Percentiles rank a stretch among this genome's conserved stretches.
phyloP scores from a whole-genome alignment of 202 grass and related monocot genomes.

The Eragrostis tef region DNA sequence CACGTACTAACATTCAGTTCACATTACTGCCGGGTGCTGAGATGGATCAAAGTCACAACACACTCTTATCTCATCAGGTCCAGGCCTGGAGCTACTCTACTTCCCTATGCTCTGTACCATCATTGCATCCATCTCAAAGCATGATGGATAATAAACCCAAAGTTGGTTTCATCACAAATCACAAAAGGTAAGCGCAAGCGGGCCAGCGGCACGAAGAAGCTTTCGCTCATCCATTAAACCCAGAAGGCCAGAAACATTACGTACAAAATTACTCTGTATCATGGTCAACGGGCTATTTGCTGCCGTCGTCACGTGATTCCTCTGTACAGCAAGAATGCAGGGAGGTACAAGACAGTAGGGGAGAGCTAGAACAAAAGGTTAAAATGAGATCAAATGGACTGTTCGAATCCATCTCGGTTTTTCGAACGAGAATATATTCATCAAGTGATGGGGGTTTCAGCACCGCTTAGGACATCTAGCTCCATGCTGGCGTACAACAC shows the following conservation, averaged over 20 bases:
- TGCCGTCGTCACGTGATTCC: not conserved
- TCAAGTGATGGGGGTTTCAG: not conserved
- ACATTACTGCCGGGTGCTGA: too few species aligned
- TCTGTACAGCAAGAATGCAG: constrained; percentile 47
- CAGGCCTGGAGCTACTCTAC: too few species aligned
- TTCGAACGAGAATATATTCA: not conserved
- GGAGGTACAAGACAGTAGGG: too few species aligned
- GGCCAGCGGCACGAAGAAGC: not conserved
- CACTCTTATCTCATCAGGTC: not conserved
- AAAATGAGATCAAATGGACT: not conserved
- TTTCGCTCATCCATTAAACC: constrained; percentile 36
- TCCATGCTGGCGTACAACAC: not conserved
- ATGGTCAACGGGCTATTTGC: not conserved
- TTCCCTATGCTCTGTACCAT: not conserved
- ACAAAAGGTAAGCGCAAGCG: too few species aligned
- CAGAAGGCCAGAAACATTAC: constrained; percentile 24
- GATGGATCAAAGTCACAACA: not conserved
- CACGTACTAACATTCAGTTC: not conserved
- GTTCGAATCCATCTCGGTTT: not conserved
- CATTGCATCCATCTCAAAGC: not conserved
- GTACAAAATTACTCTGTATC: constrained; percentile 26
- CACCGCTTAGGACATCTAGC: not conserved
- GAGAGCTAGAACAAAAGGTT: not conserved
- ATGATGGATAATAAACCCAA: not conserved
- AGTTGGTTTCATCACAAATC: too few species aligned